Base-by-base conservation (phyloP, 257 asterid genomes). In the Knoxia roxburghii region DNA sequence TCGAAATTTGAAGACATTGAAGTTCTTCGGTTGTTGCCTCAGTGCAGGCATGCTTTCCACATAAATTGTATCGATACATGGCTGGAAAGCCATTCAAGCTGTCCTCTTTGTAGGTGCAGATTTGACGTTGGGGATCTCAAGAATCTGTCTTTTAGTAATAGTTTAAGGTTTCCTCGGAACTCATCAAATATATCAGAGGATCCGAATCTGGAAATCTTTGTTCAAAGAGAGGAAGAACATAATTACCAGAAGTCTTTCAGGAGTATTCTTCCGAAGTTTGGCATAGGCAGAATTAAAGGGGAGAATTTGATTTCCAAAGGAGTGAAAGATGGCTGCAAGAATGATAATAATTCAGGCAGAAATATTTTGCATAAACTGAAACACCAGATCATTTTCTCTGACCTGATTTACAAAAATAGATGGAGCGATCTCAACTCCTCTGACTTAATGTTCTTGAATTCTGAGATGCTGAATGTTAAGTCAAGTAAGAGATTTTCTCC, bases 371-470 rank as follows among this genome's bases (percentile, higher is more conserved):
- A 76, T 17, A 80, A 75, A 63, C 13, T 78, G 12, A 80, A 73
- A 70, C 91, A 82, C 64, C 78, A 40, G 78, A 77, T 85, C 67
- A 68, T 76, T 54, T 83, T 73, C 5, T 80, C 91, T 2, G 85
- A 82, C 57, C 80, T 80, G 7, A 77, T 85, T 0, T 62, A 65
- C 23, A 82, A 79, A 58, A 80, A 80, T 65, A 67, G 91, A 33
- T 83, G 91, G 91, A 85, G 91, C 30, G 84, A 83, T 55, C 78
- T 80, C 14, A 80, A 74, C 70, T 77, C 86, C 23, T 80, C 86
- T 0, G 86, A 83, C 71, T 26, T 85, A n/a, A 73, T 83, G 70
- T 75, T 80, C 40, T 57, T 85, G 83, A 80, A 39, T 29, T 72
- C 83, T 7, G 81, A 82, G 53, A 78, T 82, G 90, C 72, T 84